phyloP scores from a whole-genome alignment of 176 grass and related monocot species.

The maize (Zea mays) region DNA sequence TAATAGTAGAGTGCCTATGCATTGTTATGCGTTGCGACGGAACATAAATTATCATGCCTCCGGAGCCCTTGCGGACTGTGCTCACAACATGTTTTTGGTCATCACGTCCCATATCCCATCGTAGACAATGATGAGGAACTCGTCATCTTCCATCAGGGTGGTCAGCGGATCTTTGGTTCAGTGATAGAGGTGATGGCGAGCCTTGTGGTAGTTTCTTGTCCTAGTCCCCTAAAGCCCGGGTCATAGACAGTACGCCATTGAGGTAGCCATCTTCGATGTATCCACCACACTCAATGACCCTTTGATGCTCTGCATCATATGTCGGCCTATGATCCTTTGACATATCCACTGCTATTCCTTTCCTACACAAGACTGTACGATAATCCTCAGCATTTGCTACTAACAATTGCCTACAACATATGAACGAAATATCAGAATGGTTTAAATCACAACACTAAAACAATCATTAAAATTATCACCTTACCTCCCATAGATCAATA shows the following conservation, averaged over 20 bases:
- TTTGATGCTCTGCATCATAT: conserved; percentile 49
- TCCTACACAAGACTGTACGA: conserved; percentile 71
- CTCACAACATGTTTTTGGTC: too few species aligned
- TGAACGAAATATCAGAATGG: conserved; percentile 9
- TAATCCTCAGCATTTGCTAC: conserved; percentile 85
- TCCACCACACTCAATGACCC: conserved; percentile 57
- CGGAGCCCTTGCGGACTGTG: too few species aligned
- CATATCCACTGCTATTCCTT: conserved; percentile 70
- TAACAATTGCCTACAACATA: conserved; percentile 57
- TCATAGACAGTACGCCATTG: conserved; percentile 76
- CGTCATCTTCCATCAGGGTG: too few species aligned
- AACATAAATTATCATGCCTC: too few species aligned
- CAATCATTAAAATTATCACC: neutral
- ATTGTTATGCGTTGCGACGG: too few species aligned
- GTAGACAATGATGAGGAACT: conserved; percentile 68
- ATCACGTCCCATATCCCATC: conserved; percentile 83
- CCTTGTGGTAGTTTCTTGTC: conserved; percentile 64
- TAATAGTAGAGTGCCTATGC: too few species aligned
- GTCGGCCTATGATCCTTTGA: conserved; percentile 71
- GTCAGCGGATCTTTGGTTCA: conserved; percentile 60
- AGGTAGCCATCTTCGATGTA: too few species aligned
- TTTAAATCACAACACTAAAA: too few species aligned
- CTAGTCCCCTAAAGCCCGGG: conserved; percentile 82
- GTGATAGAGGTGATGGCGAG: conserved; percentile 58
- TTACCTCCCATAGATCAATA: conserved; percentile 73